These are phyloP conservation scores for Trypethelium eluteriae DNA, from an alignment of 495 filamentous ascomycete species.

Conservation along the genomic window DNA sequence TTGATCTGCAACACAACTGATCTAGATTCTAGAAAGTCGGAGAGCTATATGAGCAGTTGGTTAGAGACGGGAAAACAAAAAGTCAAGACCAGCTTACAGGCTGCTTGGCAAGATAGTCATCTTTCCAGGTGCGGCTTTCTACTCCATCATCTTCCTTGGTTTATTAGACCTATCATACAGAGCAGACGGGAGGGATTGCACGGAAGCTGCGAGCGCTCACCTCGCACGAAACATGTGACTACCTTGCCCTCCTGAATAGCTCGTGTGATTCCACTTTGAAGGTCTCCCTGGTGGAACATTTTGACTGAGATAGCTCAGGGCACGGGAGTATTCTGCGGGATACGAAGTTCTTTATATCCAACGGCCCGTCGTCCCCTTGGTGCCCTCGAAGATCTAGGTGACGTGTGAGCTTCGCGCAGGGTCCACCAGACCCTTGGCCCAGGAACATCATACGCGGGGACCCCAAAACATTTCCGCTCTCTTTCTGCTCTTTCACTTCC, in stretches of 20 bases:
- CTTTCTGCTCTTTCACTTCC: neutral
- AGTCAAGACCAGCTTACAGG: conserved; percentile 39
- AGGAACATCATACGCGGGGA: too few species aligned
- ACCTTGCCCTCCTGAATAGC: conserved; percentile 60
- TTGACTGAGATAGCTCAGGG: conserved; percentile 11
- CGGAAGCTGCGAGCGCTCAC: conserved; percentile 35
- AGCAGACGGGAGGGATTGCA: conserved; percentile 31
- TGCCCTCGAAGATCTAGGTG: too few species aligned
- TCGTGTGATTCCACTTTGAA: conserved; percentile 68
- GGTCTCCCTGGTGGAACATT: conserved; percentile 73
- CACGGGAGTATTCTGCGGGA: neutral
- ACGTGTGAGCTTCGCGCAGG: too few species aligned
- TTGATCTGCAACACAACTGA: conserved; percentile 61
- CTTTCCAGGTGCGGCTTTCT: conserved; percentile 67
- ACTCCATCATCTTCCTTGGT: conserved; percentile 50
- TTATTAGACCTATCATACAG: conserved; percentile 15
- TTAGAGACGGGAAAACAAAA: neutral
- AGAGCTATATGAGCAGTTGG: conserved; percentile 29
- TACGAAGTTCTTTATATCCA: too few species aligned
- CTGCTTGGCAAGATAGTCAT: conserved; percentile 57
- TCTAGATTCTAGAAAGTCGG: conserved; percentile 45
- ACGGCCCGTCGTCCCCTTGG: too few species aligned
- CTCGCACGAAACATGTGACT: conserved; percentile 63
- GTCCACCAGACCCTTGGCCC: too few species aligned
- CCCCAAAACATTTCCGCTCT: neutral